Base-by-base conservation (phyloP, 176 grass and related monocot genomes). In the Zizania latifolia region DNA sequence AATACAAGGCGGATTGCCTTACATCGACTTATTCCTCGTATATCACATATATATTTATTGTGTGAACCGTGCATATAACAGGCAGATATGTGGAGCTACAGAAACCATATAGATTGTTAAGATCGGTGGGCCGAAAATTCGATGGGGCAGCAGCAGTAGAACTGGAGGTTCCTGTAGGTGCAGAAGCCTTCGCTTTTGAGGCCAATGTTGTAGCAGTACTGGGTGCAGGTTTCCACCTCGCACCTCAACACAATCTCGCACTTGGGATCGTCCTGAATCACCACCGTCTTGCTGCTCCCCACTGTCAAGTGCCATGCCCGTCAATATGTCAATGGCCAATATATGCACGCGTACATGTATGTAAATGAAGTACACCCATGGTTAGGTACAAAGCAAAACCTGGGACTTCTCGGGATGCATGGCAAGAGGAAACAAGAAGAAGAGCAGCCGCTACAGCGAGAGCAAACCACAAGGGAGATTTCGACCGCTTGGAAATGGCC, bases 71-170 rank as follows among this genome's bases (percentile, higher is more conserved):
- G n/a, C n/a, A n/a, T n/a, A n/a, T n/a, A n/a, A n/a, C n/a, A n/a
- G n/a, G n/a, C n/a, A n/a, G n/a, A n/a, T n/a, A n/a, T n/a, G n/a
- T n/a, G n/a, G n/a, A n/a, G n/a, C n/a, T n/a, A n/a, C n/a, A n/a
- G n/a, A n/a, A n/a, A n/a, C n/a, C n/a, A n/a, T n/a, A n/a, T n/a
- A n/a, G n/a, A n/a, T n/a, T n/a, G n/a, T n/a, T n/a, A 51, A 43
- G 12, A 2, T 13, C 12, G 12, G 3, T 43, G 16, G 15, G 13
- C 14, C 15, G n/a, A n/a, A n/a, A n/a, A 45, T 3, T 45, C 43
- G 51, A 70, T 19, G 41, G 68, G 68, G 44, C 68, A 71, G 68
- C 68, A 71, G 44, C 68, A 71, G 43, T 71, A 48, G 44, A 71
- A 71, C 4, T 48, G 43, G 27, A 71, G 4, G 4, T 71, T 58